These are phyloP conservation scores for Dioscorea alata DNA, from an alignment of 106 monocot genomes.

Conservation along the genomic window DNA sequence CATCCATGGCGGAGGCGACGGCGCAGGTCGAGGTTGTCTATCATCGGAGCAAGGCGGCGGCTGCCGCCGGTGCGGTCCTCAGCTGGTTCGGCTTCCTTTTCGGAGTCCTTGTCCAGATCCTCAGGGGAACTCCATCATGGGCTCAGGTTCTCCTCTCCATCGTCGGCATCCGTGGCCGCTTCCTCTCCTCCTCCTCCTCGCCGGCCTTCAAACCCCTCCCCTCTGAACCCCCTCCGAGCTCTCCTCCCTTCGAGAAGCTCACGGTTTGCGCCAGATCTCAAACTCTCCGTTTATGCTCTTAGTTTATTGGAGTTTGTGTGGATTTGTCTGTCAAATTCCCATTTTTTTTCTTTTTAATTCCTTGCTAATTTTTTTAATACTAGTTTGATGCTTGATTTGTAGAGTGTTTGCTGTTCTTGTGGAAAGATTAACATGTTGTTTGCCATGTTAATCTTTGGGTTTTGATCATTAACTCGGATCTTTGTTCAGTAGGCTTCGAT, in stretches of 20 bases:
- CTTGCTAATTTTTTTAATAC: too few species aligned
- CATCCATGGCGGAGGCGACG: neutral
- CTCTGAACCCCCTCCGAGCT: conserved; percentile 20
- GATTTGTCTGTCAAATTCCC: too few species aligned
- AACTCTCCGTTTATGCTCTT: too few species aligned
- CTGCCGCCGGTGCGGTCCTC: conserved; percentile 29
- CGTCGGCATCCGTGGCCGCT: conserved; percentile 41
- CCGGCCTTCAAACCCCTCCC: conserved; percentile 35
- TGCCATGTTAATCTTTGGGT: too few species aligned
- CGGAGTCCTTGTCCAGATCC: conserved; percentile 38
- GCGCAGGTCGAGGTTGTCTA: conserved; percentile 18
- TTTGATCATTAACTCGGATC: too few species aligned
- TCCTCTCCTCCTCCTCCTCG: conserved; percentile 21
- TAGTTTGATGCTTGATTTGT: too few species aligned
- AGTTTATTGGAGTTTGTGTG: too few species aligned
- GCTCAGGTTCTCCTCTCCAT: conserved; percentile 42
- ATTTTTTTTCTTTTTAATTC: too few species aligned
- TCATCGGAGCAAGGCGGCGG: conserved; percentile 10
- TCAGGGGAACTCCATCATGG: conserved; percentile 45
- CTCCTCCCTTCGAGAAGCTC: conserved; percentile 31
- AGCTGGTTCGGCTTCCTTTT: conserved; percentile 41
- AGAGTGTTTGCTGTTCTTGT: too few species aligned
- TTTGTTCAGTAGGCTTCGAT: too few species aligned
- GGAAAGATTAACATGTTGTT: too few species aligned
- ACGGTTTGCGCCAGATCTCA: conserved; percentile 16